Percentiles rank a stretch among this genome's conserved stretches.
Evolutionary conservation across 2,329 filamentous ascomycete species (phyloP).

Genomic region (Teratosphaeria gauchensis): DNA sequence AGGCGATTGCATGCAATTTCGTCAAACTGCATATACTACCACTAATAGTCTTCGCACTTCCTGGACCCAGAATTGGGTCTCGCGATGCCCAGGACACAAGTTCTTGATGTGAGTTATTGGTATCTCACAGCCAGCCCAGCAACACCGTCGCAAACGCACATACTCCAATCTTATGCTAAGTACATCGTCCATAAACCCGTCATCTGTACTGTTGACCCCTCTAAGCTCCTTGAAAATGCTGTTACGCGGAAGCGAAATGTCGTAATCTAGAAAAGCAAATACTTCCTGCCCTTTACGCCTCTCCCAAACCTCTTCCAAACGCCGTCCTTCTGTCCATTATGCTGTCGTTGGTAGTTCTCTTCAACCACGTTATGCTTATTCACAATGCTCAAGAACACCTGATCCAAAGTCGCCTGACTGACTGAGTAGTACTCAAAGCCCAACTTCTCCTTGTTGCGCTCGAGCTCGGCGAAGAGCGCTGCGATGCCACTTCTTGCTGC

Average conservation of each 20-base stretch:
- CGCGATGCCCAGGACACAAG: no score
- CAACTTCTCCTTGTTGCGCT: slow-evolving; percentile 57
- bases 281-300: neutral
- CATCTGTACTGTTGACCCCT: neutral
- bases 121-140: no score
- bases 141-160: neutral
- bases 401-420: slow-evolving; percentile 75
- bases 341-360: slow-evolving; percentile 39
- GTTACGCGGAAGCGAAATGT: neutral
- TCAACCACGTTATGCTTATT: slow-evolving; percentile 69
- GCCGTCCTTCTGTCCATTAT: neutral
- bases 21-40: no score
- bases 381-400: slow-evolving; percentile 83
- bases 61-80: no score
- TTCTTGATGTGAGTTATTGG: no score
- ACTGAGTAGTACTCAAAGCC: slow-evolving; percentile 82
- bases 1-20: no score
- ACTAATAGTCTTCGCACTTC: no score
- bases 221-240: neutral
- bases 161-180: neutral
- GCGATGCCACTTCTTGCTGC: slow-evolving; percentile 44
- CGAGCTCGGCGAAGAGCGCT: slow-evolving; percentile 60
- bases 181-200: neutral
- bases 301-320: neutral
- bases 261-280: neutral